Base-by-base conservation (phyloP, 2,329 filamentous ascomycete species). In the Phaeophleospora eucalypticola region DNA sequence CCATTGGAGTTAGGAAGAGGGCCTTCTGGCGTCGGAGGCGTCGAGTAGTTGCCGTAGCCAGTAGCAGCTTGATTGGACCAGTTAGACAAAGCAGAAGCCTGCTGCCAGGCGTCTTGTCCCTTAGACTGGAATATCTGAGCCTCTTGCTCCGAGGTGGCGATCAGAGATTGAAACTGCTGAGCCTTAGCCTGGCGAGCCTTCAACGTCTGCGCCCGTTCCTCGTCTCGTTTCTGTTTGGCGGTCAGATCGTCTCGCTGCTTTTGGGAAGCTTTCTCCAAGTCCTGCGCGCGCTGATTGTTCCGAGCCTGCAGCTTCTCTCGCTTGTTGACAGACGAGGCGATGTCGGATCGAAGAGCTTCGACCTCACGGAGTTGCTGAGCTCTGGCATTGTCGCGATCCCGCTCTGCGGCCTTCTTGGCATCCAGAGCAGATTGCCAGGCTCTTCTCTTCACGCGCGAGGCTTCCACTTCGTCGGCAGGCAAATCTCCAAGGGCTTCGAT, bases 281-380 rank as follows among this genome's bases (percentile, higher is more conserved):
- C 86, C 55, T 80, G 82, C 55, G 85, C 82, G 18, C 88, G 80
- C 70, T 87, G 87, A 61, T 77, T 76, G 58, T 87, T 84, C 41
- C 86, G 82, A 19, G 79, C 76, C 45, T 81, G 79, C 35, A 88
- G 82, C 68, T 86, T 86, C 70, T 87, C 87, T 41, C 80, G 78
- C 65, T 87, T 87, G 46, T 81, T 79, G 60, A 83, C 77, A 21
- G 84, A 71, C 52, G 76, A 76, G 16, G 74, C 71, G 58, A 83
- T 78, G 47, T 89, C 86, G 38, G 81, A 76, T 57, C 82, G 79
- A 43, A 86, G 75, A 20, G 73, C 71, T 58, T 81, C 79, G 52
- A 85, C 69, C 46, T 84, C 78, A 54, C 76, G 77, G 52, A 87
- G 83, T 36, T 83, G 71, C 34, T 77, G 72, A 44, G 74, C 67